phyloP scores from a whole-genome alignment of 1,284 basidiomycete genomes.

The Abortiporus biennis region DNA sequence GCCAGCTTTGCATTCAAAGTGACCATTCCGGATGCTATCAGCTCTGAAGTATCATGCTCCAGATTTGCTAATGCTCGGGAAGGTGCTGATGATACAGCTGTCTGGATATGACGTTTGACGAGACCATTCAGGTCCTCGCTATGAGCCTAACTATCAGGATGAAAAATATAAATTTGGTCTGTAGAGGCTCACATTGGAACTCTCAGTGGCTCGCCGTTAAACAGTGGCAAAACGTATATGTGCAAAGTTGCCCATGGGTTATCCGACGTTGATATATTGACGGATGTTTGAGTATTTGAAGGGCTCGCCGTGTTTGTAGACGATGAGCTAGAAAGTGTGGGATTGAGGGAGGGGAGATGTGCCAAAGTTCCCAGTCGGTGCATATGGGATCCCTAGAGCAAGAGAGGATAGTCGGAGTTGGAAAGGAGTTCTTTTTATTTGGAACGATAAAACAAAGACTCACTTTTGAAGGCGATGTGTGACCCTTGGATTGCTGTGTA shows the following conservation, averaged over 20 bases:
- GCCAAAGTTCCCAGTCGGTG: conserved; percentile 63
- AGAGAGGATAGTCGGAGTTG: too few relatives aligned
- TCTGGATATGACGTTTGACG: conserved; percentile 72
- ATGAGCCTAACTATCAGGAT: conserved; percentile 1
- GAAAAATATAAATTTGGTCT: neutral
- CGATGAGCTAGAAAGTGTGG: conserved; percentile 32
- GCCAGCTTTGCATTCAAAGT: conserved; percentile 84
- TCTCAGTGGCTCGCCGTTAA: conserved; percentile 87
- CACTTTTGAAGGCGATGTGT: conserved; percentile 67
- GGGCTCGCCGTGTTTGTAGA: conserved; percentile 28
- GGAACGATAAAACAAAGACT: conserved; percentile 9
- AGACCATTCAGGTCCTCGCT: conserved; percentile 87
- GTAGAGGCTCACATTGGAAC: conserved; percentile 64
- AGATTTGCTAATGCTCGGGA: conserved; percentile 62
- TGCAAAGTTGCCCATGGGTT: conserved; percentile 81
- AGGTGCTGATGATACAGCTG: conserved; percentile 58
- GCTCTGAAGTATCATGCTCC: conserved; percentile 75
- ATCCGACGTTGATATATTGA: conserved; percentile 36
- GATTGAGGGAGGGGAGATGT: conserved; percentile 33
- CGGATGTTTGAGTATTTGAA: conserved; percentile 23
- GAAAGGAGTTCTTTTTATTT: too few relatives aligned
- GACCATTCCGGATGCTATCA: conserved; percentile 86
- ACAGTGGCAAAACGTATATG: conserved; percentile 83
- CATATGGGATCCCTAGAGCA: too few relatives aligned
- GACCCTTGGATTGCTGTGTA: conserved; percentile 25